A percentile compares a stretch with the other conserved stretches of the same genome.
These are phyloP conservation scores for Maudiozyma bulderi DNA, from an alignment of 805 yeast genomes.

Conservation along the genomic window DNA sequence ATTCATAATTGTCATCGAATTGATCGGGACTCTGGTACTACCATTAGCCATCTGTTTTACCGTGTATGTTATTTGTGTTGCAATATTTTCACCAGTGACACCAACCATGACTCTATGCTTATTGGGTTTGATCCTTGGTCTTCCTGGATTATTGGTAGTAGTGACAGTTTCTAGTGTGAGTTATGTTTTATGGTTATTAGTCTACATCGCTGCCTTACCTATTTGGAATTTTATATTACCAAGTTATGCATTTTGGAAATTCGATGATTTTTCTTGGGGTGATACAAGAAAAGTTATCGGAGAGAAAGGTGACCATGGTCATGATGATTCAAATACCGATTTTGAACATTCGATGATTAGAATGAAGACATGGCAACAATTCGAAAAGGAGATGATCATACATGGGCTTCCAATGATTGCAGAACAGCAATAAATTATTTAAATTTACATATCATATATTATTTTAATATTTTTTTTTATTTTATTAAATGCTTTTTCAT, in stretches of 20 bases:
- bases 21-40: slow-evolving; percentile 77
- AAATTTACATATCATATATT: too few species aligned
- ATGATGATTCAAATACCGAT: slow-evolving; percentile 70
- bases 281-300: slow-evolving; percentile 77
- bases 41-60: slow-evolving; percentile 86
- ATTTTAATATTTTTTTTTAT: not conserved
- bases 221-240: slow-evolving; percentile 90
- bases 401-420: not conserved
- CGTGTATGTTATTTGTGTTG: slow-evolving; percentile 61
- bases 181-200: slow-evolving; percentile 68
- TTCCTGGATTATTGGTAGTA: slow-evolving; percentile 75
- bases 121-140: slow-evolving; percentile 69
- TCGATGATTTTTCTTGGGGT: slow-evolving; percentile 96
- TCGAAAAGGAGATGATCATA: slow-evolving; percentile 44
- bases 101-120: slow-evolving; percentile 70
- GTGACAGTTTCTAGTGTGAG: slow-evolving; percentile 68
- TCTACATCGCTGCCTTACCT: slow-evolving; percentile 77
- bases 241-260: slow-evolving; percentile 82
- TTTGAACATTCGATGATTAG: slow-evolving; percentile 83
- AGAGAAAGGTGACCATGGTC: slow-evolving; percentile 36
- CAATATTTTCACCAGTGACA: slow-evolving; percentile 64
- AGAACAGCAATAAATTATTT: not conserved
- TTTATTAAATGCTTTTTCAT: not conserved
- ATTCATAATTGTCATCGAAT: slow-evolving; percentile 73
- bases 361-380: slow-evolving; percentile 93